Evolutionary conservation across 345 rosid species (phyloP).

Genomic region (Syzygium grande): DNA sequence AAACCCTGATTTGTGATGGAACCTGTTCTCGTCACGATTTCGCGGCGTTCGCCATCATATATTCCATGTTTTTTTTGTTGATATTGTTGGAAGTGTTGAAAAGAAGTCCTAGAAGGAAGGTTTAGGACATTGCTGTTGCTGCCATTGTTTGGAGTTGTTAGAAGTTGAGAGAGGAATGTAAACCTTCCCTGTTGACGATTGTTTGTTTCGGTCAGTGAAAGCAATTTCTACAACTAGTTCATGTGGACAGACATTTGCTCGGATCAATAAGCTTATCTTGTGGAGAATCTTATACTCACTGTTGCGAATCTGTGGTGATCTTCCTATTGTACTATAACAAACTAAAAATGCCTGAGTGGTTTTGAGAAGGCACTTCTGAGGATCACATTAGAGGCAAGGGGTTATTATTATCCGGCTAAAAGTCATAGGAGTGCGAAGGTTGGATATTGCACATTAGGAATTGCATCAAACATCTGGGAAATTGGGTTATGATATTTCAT

Average conservation of each 20-base stretch:
- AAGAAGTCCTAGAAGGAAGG: not conserved
- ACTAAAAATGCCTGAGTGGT: not conserved
- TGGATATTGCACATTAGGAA: not conserved
- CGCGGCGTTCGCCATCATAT: not conserved
- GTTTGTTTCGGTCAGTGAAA: not conserved
- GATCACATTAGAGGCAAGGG: too few relatives aligned
- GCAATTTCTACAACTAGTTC: not conserved
- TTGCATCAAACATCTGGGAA: not conserved
- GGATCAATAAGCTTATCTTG: not conserved
- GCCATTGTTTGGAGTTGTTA: not conserved
- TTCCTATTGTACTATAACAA: not conserved
- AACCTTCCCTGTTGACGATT: not conserved
- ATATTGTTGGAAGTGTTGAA: fast-evolving
- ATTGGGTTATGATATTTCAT: not conserved
- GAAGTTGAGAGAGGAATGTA: not conserved
- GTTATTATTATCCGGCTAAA: not conserved
- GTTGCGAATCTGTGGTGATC: not conserved
- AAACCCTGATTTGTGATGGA: not conserved
- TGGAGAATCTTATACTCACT: not conserved
- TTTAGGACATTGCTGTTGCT: not conserved
- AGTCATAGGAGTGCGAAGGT: not conserved
- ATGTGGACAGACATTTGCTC: not conserved
- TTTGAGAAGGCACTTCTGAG: not conserved
- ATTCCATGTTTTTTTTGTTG: not conserved
- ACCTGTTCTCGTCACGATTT: not conserved